Conservation (phyloP, 2,329 filamentous ascomycete genomes). For the Trichoderma endophyticum region DNA sequence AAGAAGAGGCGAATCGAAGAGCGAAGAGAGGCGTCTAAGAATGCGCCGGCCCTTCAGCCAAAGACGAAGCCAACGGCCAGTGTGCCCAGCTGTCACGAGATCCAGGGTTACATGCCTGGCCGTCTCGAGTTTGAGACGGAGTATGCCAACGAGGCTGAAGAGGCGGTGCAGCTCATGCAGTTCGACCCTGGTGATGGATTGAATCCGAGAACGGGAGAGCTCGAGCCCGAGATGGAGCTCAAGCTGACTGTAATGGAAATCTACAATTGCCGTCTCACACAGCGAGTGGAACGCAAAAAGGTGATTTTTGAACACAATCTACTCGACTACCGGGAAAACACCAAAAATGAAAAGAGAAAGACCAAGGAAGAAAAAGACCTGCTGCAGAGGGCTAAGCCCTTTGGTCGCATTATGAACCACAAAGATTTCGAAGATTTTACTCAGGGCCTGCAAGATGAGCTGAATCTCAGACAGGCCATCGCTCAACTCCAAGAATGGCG, state of each 20-base stretch:
- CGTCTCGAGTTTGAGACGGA: slow-evolving; percentile 97
- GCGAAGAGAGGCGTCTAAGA: slow-evolving; percentile 81
- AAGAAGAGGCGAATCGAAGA: slow-evolving; percentile 95
- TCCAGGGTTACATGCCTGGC: slow-evolving; percentile 98
- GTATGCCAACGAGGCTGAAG: slow-evolving; percentile 95
- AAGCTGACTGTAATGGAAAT: slow-evolving; percentile 99
- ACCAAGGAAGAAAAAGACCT: slow-evolving; percentile 94
- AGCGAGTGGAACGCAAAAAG: slow-evolving; percentile 90
- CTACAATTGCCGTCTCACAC: slow-evolving; percentile 88
- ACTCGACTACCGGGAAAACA: slow-evolving; percentile 90
- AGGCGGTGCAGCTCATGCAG: slow-evolving; percentile 96
- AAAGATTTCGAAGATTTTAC: slow-evolving; percentile 84
- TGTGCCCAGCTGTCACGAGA: slow-evolving; percentile 94
- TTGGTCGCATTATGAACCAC: slow-evolving; percentile 94
- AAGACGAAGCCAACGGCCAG: slow-evolving; percentile 96
- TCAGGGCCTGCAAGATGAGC: slow-evolving; percentile 82
- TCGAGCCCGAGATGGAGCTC: slow-evolving; percentile 94
- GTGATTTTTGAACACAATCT: slow-evolving; percentile 94
- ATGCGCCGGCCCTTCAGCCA: slow-evolving; percentile 75
- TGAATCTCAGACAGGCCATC: slow-evolving; percentile 88
- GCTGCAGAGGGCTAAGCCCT: slow-evolving; percentile 90
- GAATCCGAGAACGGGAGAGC: slow-evolving; percentile 76
- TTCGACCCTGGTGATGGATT: slow-evolving; percentile 95
- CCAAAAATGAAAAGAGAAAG: slow-evolving; percentile 84
- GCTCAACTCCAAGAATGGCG: slow-evolving; percentile 92